Percentiles rank a stretch among this genome's conserved stretches.
Evolutionary conservation across 2,329 filamentous ascomycete genomes (phyloP).

Genomic region (Knoxdaviesia proteae): DNA sequence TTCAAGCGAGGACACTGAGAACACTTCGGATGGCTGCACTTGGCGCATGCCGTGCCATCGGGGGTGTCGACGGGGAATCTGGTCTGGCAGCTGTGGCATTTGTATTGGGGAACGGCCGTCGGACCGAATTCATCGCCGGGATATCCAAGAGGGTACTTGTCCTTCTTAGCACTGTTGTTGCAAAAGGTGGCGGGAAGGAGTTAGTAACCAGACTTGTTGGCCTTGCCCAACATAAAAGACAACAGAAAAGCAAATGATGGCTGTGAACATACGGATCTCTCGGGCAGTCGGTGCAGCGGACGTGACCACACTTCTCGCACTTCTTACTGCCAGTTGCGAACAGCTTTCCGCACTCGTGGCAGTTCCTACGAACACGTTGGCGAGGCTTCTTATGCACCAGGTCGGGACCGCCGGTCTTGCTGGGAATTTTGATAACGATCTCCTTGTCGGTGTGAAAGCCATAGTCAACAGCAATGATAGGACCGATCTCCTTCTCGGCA

Average conservation of each 20-base stretch:
- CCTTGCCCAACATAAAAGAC: not conserved
- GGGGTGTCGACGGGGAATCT: slow-evolving; percentile 30
- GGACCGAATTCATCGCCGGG: slow-evolving; percentile 41
- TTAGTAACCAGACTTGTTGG: slow-evolving; percentile 2
- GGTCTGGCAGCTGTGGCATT: slow-evolving; percentile 41
- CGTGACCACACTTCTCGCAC: slow-evolving; percentile 50
- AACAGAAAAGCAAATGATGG: not conserved
- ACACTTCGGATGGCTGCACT: slow-evolving; percentile 41
- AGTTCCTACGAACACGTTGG: slow-evolving; percentile 54
- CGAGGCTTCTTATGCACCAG: slow-evolving; percentile 49
- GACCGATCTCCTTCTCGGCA: slow-evolving; percentile 34
- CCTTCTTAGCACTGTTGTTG: slow-evolving; percentile 35
- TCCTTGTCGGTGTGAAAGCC: slow-evolving; percentile 26
- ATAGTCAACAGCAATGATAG: slow-evolving; percentile 18
- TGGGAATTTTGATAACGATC: slow-evolving; percentile 38
- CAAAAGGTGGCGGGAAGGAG: not conserved
- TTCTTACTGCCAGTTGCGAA: slow-evolving; percentile 39
- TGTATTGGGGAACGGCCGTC: slow-evolving; percentile 29
- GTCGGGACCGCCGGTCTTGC: slow-evolving; percentile 46
- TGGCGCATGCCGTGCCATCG: slow-evolving; percentile 32
- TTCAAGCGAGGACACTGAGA: slow-evolving; percentile 34
- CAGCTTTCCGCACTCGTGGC: slow-evolving; percentile 49
- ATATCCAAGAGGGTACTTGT: slow-evolving; percentile 50
- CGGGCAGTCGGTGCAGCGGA: slow-evolving; percentile 61
- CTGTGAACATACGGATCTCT: slow-evolving; percentile 47